These are phyloP conservation scores for Candida chilensis DNA, from an alignment of 805 yeast species.

Conservation along the genomic window DNA sequence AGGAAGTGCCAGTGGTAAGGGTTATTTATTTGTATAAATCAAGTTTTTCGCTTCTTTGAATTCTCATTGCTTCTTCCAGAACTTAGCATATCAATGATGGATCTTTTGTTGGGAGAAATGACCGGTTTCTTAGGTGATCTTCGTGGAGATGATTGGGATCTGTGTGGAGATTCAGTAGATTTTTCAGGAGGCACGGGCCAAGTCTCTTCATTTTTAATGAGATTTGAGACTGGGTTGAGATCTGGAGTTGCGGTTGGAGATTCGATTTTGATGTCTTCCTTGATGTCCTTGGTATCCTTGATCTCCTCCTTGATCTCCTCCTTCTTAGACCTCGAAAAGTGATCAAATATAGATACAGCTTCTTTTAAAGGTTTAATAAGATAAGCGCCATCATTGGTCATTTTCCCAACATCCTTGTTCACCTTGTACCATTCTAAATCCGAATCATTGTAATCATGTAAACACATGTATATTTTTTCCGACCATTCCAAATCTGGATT, in stretches of 20 bases:
- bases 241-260: no score
- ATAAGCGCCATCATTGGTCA: constrained; percentile 33
- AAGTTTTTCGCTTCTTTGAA: constrained; percentile 1
- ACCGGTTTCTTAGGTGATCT: no score
- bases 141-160: no score
- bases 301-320: constrained; percentile 3
- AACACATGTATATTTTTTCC: constrained; percentile 23
- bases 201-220: no score
- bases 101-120: no score
- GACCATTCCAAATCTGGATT: constrained; percentile 30
- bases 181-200: no score
- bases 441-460: constrained; percentile 25
- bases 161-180: no score
- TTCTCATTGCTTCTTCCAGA: constrained; percentile 3
- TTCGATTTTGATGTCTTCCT: no score
- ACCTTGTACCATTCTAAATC: constrained; percentile 49
- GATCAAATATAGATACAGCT: constrained; percentile 12
- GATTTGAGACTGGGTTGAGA: no score
- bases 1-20: constrained; percentile 91
- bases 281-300: no score
- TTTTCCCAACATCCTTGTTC: constrained; percentile 54
- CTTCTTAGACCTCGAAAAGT: constrained; percentile 6
- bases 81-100: no score
- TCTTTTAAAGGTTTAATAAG: constrained; percentile 18
- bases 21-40: constrained; percentile 44